Evolutionary conservation across 768 basidiomycete species (phyloP).

Genomic region (Mycena metata): DNA sequence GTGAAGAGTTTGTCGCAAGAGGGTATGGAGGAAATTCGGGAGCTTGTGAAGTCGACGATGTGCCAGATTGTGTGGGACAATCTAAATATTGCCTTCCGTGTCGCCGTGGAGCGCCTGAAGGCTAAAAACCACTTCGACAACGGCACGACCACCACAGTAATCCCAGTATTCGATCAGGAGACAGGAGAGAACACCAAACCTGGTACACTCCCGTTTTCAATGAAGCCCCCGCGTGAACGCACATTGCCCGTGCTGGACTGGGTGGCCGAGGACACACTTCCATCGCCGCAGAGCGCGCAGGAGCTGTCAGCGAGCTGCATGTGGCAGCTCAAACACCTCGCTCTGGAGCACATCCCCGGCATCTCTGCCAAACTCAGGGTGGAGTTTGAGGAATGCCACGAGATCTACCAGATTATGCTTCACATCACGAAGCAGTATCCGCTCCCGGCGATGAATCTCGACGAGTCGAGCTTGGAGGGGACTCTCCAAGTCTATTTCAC

Average conservation of each 20-base stretch:
- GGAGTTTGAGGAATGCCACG: neutral
- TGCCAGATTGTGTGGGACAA: constrained; percentile 46
- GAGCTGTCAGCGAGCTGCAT: constrained; percentile 4
- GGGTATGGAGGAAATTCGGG: constrained; percentile 27
- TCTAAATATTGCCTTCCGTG: constrained; percentile 45
- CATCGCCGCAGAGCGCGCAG: constrained; percentile 5
- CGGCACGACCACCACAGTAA: constrained; percentile 45
- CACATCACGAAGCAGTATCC: constrained; percentile 36
- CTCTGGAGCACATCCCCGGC: constrained; percentile 23
- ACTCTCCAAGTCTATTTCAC: constrained; percentile 3
- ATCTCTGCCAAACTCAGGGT: constrained; percentile 8
- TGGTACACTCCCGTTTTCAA: constrained; percentile 13
- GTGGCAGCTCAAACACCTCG: constrained; percentile 22
- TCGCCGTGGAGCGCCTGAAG: constrained; percentile 40
- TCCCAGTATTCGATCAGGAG: constrained; percentile 36
- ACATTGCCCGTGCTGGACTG: constrained; percentile 21
- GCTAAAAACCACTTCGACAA: constrained; percentile 46
- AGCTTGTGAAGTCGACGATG: constrained; percentile 35
- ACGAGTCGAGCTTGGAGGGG: constrained; percentile 36
- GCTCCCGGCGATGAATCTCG: constrained; percentile 37
- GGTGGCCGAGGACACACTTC: constrained; percentile 3
- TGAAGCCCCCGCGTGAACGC: constrained; percentile 18
- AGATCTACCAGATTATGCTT: constrained; percentile 25
- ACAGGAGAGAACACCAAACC: constrained; percentile 30
- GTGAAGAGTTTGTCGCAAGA: constrained; percentile 27